phyloP scores from a whole-genome alignment of 2,329 filamentous ascomycete species.

The Neonectria faginata region DNA sequence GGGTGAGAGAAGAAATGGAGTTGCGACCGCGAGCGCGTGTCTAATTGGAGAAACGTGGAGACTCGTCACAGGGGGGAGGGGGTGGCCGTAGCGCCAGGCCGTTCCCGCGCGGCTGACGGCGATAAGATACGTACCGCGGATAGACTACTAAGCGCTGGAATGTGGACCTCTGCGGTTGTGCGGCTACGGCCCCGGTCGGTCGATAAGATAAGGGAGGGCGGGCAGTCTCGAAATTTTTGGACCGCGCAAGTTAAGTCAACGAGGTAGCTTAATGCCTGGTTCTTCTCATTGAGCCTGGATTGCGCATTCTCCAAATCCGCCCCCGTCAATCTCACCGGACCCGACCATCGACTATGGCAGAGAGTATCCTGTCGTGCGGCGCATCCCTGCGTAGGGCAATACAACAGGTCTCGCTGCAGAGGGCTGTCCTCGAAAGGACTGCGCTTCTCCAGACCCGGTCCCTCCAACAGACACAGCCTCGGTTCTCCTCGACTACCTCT shows the following conservation, averaged over 20 bases:
- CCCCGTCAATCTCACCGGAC: background rate
- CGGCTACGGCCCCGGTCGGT: background rate
- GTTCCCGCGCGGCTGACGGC: constrained; percentile 26
- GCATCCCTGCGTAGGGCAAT: constrained; percentile 46
- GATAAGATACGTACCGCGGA: background rate
- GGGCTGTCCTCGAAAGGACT: constrained; percentile 15
- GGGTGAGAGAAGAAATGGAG: constrained; percentile 34
- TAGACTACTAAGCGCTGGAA: constrained; percentile 1
- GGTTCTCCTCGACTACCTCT: constrained; percentile 31
- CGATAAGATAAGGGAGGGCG: constrained; percentile 45
- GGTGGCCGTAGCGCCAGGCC: constrained; percentile 30
- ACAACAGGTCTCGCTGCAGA: constrained; percentile 31
- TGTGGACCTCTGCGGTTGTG: background rate
- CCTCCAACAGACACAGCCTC: constrained; percentile 24
- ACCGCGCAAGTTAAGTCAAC: background rate
- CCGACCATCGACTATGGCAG: constrained; percentile 38
- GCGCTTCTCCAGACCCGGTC: constrained; percentile 24
- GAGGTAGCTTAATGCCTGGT: background rate
- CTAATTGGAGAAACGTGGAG: constrained; percentile 35
- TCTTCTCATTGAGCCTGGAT: background rate
- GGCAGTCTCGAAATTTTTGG: constrained; percentile 29
- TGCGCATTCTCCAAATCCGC: background rate
- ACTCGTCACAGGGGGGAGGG: constrained; percentile 21
- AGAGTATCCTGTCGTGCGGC: constrained; percentile 44
- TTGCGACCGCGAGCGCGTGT: constrained; percentile 45